A percentile compares a stretch with the other conserved stretches of the same genome.
Evolutionary conservation across 306 rosid species (phyloP).

Genomic region (Cucurbita moschata): DNA sequence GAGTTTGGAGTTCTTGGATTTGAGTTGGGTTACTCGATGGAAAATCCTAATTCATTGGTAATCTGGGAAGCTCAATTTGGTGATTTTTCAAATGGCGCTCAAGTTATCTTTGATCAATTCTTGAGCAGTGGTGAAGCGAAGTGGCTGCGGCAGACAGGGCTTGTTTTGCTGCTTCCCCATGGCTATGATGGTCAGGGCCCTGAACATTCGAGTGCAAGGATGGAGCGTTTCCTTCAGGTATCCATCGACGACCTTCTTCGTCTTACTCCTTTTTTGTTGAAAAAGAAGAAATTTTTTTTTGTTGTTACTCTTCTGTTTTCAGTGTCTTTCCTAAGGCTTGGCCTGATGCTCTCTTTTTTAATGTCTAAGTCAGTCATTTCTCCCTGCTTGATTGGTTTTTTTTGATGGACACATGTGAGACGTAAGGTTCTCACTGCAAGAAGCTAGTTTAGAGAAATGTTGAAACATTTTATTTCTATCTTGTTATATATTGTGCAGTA

Average conservation of each 20-base stretch:
- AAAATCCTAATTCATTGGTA: slow-evolving; percentile 83
- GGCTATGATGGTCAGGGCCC: slow-evolving; percentile 99
- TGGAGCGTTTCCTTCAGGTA: slow-evolving; percentile 96
- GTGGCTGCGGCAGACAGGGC: slow-evolving; percentile 98
- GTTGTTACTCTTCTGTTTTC: not conserved
- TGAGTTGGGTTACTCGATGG: slow-evolving; percentile 96
- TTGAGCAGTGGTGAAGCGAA: slow-evolving; percentile 88
- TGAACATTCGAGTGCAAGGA: slow-evolving; percentile 84
- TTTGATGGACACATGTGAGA: not conserved
- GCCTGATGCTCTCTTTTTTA: not conserved
- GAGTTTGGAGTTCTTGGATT: slow-evolving; percentile 97
- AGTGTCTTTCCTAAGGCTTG: not conserved
- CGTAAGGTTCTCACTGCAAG: not conserved
- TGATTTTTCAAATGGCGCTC: slow-evolving; percentile 95
- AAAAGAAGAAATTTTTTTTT: not conserved
- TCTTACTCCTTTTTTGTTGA: not conserved
- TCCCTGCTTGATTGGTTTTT: not conserved
- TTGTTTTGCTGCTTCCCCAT: slow-evolving; percentile 85
- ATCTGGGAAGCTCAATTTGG: slow-evolving; percentile 99
- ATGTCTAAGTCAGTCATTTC: not conserved
- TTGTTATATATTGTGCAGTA: not conserved
- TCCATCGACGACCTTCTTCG: not conserved
- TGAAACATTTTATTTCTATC: not conserved
- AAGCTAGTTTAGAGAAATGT: not conserved
- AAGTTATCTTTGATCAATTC: slow-evolving; percentile 88